Percentiles rank a stretch among this genome's conserved stretches.
Evolutionary conservation across 331 rosid genomes (phyloP).

Genomic region (Pyracantha coccinea): DNA sequence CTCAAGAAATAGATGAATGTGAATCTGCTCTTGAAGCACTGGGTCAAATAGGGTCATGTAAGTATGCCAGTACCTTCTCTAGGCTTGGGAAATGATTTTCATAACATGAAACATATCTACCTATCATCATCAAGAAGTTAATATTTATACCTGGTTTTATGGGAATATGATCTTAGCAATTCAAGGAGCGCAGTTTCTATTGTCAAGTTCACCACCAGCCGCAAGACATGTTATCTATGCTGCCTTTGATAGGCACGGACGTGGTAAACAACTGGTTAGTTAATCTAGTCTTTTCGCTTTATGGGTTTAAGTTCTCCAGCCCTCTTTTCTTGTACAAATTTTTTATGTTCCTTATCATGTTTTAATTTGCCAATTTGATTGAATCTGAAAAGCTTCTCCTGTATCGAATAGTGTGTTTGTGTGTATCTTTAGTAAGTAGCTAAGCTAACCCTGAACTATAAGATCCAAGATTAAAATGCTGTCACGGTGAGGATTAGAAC

Average conservation of each 20-base stretch:
- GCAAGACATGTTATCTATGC: slow-evolving; percentile 62
- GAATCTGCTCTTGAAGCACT: slow-evolving; percentile 90
- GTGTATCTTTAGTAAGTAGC: neutral
- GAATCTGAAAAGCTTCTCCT: neutral
- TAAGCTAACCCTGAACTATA: neutral
- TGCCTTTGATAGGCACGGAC: slow-evolving; percentile 75
- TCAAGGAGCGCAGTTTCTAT: slow-evolving; percentile 57
- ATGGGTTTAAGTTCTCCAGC: neutral
- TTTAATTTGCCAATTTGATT: neutral
- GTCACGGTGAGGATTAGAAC: neutral
- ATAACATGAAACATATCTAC: neutral
- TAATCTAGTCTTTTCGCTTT: neutral
- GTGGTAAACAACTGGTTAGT: slow-evolving; percentile 82
- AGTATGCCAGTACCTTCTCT: slow-evolving; percentile 27
- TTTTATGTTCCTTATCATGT: neutral
- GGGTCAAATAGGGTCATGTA: slow-evolving; percentile 88
- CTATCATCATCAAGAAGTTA: neutral
- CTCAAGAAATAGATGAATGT: slow-evolving; percentile 56
- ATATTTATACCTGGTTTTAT: slow-evolving; percentile 12
- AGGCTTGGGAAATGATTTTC: neutral
- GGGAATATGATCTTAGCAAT: slow-evolving; percentile 30
- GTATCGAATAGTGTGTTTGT: neutral
- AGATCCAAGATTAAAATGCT: neutral
- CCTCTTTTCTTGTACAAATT: neutral
- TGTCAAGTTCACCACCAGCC: slow-evolving; percentile 53